A percentile compares a stretch with the other conserved stretches of the same genome.
phyloP scores from a whole-genome alignment of 331 rosid genomes.

The Acacia concinna region DNA sequence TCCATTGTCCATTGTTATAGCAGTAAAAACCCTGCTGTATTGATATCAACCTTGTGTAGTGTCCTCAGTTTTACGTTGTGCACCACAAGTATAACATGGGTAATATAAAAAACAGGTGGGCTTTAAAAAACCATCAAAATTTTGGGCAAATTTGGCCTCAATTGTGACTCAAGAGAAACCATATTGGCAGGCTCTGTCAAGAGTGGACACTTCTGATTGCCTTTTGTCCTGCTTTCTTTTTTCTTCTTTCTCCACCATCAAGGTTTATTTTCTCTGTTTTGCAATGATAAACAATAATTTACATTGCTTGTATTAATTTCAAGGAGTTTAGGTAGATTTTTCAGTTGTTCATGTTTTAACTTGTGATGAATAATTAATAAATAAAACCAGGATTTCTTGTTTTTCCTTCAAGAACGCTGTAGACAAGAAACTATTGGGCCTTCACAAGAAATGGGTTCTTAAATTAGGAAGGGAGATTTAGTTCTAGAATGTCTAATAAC shows the following conservation, averaged over 20 bases:
- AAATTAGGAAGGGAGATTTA: slow-evolving; percentile 3
- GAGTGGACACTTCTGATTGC: slow-evolving; percentile 10
- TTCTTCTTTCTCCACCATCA: neutral
- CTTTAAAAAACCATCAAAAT: slow-evolving; percentile 1
- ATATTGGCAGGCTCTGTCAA: neutral
- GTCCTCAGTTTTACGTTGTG: neutral
- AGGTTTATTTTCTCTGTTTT: neutral
- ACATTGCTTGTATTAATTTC: neutral
- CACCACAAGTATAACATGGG: neutral
- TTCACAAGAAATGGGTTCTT: slow-evolving; percentile 26
- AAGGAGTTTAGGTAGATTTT: neutral
- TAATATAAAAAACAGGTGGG: slow-evolving; percentile 20
- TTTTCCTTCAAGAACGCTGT: neutral
- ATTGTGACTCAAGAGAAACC: neutral
- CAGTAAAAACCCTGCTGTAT: slow-evolving; percentile 5
- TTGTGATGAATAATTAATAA: neutral
- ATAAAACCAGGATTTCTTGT: neutral
- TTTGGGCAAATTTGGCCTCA: neutral
- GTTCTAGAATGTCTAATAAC: slow-evolving; percentile 19
- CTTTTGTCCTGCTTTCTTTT: neutral
- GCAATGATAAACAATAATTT: neutral
- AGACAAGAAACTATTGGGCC: neutral
- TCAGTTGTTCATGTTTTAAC: neutral
- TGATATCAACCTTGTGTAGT: neutral
- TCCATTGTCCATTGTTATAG: neutral